Base-by-base conservation (phyloP, 192 early-diverging fungal species). In the Entomortierella parvispora region DNA sequence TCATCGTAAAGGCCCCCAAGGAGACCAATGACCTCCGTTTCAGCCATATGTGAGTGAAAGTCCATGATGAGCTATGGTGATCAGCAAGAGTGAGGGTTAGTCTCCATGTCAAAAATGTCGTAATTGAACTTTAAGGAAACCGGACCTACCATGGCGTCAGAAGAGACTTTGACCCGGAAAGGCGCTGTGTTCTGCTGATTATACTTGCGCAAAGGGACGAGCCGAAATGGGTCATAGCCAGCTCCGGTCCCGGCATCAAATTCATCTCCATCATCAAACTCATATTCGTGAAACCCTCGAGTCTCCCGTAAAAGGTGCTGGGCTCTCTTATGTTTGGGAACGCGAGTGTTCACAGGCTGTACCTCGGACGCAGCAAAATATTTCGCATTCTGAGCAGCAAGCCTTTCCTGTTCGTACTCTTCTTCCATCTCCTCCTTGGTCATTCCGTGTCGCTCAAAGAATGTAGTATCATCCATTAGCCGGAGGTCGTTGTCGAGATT, bases 11-110 rank as follows among this genome's bases (percentile, higher is more conserved):
- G 85, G 0, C 96, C 96, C 56, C 95, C 96, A 7, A 98, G 85
- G 29, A 98, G 83, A 18, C 96, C 96, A 72, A 98, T 97, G 47
- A 97, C 92, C 68, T 98, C 96, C 2, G 95, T 95, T 64, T 94
- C 83, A 11, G 92, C 91, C 68, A 98, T 81, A 76, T 98, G 96
- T 26, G 95, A 85, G 58, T 97, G 95, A 70, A 98, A 89, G 63
- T 98, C 95, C 90, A 98, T 95, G 26, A 96, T 86, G 56, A 92
- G 83, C 93, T 89, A 85, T 32, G 28, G 18, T 37, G 37, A 80
- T 43, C 23, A 42, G 37, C 8, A 10, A 18, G 2, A 20, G 9
- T 34, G 75, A 71, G 23, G 7, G 20, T 62, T 49, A 61, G 37
- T n/a, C n/a, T 29, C 26, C 4, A 62, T 50, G 9, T 56, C 22